Base-by-base conservation (phyloP, 1,284 basidiomycete genomes). In the Trametes pubescens region DNA sequence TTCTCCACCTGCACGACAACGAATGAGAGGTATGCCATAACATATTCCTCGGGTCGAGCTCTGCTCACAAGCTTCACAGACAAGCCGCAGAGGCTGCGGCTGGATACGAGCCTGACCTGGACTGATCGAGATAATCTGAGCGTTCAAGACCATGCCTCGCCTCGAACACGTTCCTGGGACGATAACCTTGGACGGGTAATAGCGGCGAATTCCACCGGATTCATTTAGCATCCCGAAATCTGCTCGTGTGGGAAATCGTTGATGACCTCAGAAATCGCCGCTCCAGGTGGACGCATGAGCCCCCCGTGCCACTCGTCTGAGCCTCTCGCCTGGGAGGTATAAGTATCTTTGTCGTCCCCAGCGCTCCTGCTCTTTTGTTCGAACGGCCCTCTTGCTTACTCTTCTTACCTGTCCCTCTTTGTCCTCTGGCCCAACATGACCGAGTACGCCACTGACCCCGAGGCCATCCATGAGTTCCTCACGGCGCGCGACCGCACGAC, bases 371-470 rank as follows among this genome's bases (percentile, higher is more conserved):
- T 61, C 64, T 66, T 64, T 69, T 65, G 59, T 64, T 59, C 57
- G 46, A 65, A 58, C 62, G 54, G 56, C 46, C 65, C 53, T 64
- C 35, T 44, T 62, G 53, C 61, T 59, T 61, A 60, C 59, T 49
- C 49, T 59, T 52, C 48, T 29, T 63, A 37, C 53, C 59, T 49
- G 29, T 44, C 56, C 43, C 40, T 11, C 61, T 54, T 61, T 61
- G 55, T 62, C 51, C 52, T 51, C 65, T 53, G 21, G 57, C 35
- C 59, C 61, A 58, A 37, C 47, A 90, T 91, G 89, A 88, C 88
- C 58, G 88, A 89, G 78, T 89, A 88, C 76, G 83, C 84, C 0
- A 80, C 82, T 46, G 85, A 85, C 49, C 83, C 87, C 6, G 83
- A 86, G 65, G 84, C 85, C 47, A 77, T 85, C 57, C 81, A 81